These are phyloP conservation scores for Zygotorulaspora florentina DNA, from an alignment of 805 yeast genomes.

Conservation along the genomic window DNA sequence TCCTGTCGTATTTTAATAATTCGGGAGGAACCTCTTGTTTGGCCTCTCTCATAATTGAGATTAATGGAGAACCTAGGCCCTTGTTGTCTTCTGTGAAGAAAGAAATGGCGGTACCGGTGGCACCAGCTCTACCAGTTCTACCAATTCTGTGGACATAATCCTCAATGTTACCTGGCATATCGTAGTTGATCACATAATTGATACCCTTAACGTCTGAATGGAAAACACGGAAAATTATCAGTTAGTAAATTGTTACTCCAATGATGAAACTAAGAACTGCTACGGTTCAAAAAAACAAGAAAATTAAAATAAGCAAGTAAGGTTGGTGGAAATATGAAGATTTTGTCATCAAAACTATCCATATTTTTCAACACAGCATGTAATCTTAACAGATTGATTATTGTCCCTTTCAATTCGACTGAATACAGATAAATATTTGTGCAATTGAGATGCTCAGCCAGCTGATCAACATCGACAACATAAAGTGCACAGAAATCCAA, in stretches of 20 bases:
- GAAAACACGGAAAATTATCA: constrained; percentile 21
- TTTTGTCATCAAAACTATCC: constrained; percentile 12
- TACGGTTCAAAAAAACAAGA: background rate
- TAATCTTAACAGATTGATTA: background rate
- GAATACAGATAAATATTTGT: background rate
- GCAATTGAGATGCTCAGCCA: constrained; percentile 2
- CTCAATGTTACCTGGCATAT: constrained; percentile 97
- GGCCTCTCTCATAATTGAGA: constrained; percentile 91
- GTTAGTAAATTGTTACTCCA: constrained; percentile 16
- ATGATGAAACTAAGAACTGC: background rate
- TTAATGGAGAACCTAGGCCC: constrained; percentile 83
- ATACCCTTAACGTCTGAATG: constrained; percentile 92
- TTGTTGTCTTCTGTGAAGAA: constrained; percentile 86
- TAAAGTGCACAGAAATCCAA: background rate
- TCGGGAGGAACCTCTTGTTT: constrained; percentile 84
- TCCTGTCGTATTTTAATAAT: constrained; percentile 70
- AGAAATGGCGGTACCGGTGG: constrained; percentile 90
- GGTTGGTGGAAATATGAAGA: constrained; percentile 13
- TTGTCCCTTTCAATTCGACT: background rate
- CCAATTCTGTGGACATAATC: constrained; percentile 99
- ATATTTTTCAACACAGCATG: constrained; percentile 13
- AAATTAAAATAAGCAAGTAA: constrained; percentile 6
- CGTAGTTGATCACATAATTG: constrained; percentile 87
- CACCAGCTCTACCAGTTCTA: constrained; percentile 99
- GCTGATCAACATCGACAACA: constrained; percentile 5